Evolutionary conservation across 305 asterid species (phyloP).

Genomic region (Fraxinus sp.): DNA sequence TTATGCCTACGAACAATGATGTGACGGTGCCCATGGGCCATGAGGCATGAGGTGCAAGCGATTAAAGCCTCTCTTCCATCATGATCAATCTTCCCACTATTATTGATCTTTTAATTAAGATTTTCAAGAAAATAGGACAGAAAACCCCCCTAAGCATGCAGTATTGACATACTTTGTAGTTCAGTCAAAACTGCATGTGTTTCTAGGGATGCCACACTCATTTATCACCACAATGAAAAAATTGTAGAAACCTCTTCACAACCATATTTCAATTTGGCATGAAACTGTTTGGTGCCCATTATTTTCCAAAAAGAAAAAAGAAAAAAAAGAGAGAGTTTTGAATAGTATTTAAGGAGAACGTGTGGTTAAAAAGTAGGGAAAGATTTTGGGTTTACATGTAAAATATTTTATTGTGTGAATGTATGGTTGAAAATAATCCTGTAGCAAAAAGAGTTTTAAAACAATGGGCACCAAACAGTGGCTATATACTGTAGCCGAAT

Average conservation of each 20-base stretch:
- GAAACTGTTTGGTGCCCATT: no score
- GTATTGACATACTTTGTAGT: not conserved
- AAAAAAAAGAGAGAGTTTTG: no score
- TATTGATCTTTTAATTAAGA: not conserved
- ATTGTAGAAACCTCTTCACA: not conserved
- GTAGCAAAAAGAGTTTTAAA: no score
- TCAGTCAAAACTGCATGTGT: not conserved
- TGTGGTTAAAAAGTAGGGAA: no score
- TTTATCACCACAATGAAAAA: not conserved
- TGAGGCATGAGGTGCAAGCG: not conserved
- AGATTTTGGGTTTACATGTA: no score
- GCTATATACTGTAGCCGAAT: not conserved
- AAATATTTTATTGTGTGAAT: no score
- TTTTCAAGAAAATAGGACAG: not conserved
- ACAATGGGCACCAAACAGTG: no score
- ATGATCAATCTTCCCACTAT: not conserved
- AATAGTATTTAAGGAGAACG: no score
- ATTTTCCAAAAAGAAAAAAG: no score
- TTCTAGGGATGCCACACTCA: not conserved
- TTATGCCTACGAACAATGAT: not conserved
- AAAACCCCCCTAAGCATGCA: not conserved
- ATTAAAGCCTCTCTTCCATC: not conserved
- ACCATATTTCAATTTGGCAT: not conserved
- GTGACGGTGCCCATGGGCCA: not conserved
- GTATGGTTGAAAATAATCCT: no score